A percentile compares a stretch with the other conserved stretches of the same genome.
Conservation (phyloP, 1,284 basidiomycete genomes). For the Prillingera fragicola region DNA sequence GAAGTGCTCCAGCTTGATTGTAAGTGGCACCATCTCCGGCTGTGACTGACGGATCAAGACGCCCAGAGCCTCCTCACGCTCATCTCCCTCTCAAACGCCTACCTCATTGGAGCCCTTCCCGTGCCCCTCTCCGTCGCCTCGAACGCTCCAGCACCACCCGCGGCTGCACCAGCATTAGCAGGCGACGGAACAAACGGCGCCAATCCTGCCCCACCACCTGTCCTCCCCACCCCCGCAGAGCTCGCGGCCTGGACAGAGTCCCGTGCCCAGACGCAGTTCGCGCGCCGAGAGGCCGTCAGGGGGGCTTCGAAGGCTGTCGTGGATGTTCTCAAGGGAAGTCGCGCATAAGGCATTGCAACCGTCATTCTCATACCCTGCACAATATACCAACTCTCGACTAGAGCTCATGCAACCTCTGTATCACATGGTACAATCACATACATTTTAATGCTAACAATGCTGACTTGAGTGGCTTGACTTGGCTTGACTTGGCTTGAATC, state of each 20-base stretch:
- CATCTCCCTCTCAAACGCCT: slow-evolving; percentile 10
- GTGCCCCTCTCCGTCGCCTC: slow-evolving; percentile 7
- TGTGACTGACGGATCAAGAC: slow-evolving; percentile 7
- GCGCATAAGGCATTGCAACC: too few species aligned
- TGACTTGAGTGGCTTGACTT: too few species aligned
- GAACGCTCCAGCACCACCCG: background rate
- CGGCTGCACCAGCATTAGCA: background rate
- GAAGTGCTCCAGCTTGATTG: slow-evolving; percentile 17
- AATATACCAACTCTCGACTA: background rate
- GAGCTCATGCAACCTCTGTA: background rate
- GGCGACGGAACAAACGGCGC: background rate
- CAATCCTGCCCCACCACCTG: background rate
- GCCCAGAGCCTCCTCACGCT: slow-evolving; percentile 19
- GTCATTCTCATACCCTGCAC: background rate
- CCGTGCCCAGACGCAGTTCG: slow-evolving; percentile 14
- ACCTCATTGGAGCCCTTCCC: slow-evolving; percentile 21
- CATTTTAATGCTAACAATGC: background rate
- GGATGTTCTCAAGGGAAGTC: slow-evolving; percentile 13
- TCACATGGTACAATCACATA: background rate
- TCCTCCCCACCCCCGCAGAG: slow-evolving; percentile 1
- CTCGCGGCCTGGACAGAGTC: slow-evolving; percentile 15
- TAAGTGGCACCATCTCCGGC: slow-evolving; percentile 1
- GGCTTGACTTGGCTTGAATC: too few species aligned
- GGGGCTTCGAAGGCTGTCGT: slow-evolving; percentile 11
- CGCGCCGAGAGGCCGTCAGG: slow-evolving; percentile 13